phyloP scores from a whole-genome alignment of 805 yeast genomes.

The Pichia scutulata region DNA sequence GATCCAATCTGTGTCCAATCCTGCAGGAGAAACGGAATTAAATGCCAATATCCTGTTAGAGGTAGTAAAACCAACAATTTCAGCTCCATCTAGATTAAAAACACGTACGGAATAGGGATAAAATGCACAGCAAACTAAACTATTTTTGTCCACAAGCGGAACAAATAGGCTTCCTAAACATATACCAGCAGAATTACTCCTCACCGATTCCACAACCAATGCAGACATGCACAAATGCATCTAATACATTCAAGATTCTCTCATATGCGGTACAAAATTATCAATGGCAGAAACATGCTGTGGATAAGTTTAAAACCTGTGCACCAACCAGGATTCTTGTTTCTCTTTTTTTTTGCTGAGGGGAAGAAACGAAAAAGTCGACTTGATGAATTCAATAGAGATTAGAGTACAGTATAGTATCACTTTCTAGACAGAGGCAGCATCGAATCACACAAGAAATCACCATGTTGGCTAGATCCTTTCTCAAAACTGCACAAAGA shows the following conservation, averaged over 20 bases:
- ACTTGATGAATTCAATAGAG: neutral
- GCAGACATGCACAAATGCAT: neutral
- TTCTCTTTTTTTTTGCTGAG: neutral
- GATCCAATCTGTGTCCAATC: constrained; percentile 17
- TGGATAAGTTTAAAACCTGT: neutral
- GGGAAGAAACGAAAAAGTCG: neutral
- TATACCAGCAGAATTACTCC: neutral
- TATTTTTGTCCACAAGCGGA: neutral
- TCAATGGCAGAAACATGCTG: neutral
- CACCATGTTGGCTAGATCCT: constrained; percentile 8
- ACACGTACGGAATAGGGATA: neutral
- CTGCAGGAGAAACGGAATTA: constrained; percentile 16
- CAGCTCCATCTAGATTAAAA: neutral
- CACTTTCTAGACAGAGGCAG: neutral
- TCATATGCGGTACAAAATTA: neutral
- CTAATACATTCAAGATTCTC: neutral
- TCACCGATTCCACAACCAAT: neutral
- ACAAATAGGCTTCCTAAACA: neutral
- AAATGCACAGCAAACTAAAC: neutral
- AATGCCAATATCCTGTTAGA: constrained; percentile 13
- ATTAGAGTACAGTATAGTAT: too few relatives aligned
- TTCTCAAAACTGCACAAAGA: constrained; percentile 4
- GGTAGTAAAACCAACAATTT: neutral
- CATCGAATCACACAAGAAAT: neutral
- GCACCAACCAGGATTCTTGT: neutral